A percentile compares a stretch with the other conserved stretches of the same genome.
These are phyloP conservation scores for Trichoderma sp. DNA, from an alignment of 2,329 filamentous ascomycete genomes.

Conservation along the genomic window DNA sequence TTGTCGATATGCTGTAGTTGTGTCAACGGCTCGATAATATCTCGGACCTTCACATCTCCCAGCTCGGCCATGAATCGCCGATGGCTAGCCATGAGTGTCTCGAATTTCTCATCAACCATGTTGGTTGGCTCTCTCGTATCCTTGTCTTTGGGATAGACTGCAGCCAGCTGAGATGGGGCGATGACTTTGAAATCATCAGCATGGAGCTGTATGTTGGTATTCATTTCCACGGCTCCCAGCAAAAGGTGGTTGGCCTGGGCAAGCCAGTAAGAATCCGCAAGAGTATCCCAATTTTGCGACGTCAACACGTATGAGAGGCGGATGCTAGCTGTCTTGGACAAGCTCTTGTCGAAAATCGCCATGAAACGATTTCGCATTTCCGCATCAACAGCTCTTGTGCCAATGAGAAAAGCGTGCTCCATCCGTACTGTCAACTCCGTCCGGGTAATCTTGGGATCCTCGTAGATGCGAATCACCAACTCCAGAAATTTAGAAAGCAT, in stretches of 20 bases:
- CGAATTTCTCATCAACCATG: constrained; percentile 80
- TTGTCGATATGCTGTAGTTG: constrained; percentile 90
- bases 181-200: constrained; percentile 79
- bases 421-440: constrained; percentile 95
- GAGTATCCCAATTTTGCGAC: constrained; percentile 94
- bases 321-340: constrained; percentile 88
- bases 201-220: constrained; percentile 73
- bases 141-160: constrained; percentile 72
- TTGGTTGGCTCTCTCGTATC: constrained; percentile 62
- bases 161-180: constrained; percentile 70
- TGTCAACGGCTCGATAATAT: constrained; percentile 83
- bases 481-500: constrained; percentile 92
- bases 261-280: constrained; percentile 95
- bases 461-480: constrained; percentile 95
- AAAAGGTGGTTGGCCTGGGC: constrained; percentile 92
- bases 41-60: constrained; percentile 80
- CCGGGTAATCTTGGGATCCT: constrained; percentile 91
- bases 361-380: constrained; percentile 98
- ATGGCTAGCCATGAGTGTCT: constrained; percentile 73
- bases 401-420: constrained; percentile 97
- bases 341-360: constrained; percentile 89
- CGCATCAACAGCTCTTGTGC: constrained; percentile 87
- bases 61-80: constrained; percentile 81
- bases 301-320: constrained; percentile 85
- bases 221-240: constrained; percentile 86